Conservation (phyloP, 257 asterid genomes). For the Solanum chiquidenum region DNA sequence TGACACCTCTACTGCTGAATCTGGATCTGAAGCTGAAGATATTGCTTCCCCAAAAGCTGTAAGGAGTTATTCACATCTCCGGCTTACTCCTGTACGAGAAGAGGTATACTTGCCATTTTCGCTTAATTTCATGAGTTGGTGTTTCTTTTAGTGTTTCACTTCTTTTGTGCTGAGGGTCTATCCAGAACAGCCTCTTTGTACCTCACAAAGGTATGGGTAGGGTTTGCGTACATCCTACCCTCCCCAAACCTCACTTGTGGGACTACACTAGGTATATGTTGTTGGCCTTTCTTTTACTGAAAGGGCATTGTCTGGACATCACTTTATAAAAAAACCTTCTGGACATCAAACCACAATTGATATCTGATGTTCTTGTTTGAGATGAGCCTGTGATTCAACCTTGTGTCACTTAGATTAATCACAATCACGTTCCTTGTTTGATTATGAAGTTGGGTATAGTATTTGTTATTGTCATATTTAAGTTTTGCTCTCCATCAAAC, state of each 20-base stretch:
- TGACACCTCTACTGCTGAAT: slow-evolving; percentile 95
- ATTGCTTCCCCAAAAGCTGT: slow-evolving; percentile 84
- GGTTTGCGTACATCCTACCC: neutral
- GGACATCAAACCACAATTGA: neutral
- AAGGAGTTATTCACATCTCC: slow-evolving; percentile 78
- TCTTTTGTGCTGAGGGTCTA: neutral
- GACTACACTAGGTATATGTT: neutral
- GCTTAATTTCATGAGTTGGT: neutral
- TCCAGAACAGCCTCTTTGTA: neutral
- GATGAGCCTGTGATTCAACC: neutral
- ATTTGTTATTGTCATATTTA: neutral
- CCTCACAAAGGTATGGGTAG: neutral
- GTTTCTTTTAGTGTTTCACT: neutral
- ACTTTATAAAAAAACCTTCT: neutral
- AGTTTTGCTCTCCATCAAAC: slow-evolving; percentile 1
- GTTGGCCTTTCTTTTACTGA: neutral
- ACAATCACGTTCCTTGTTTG: neutral
- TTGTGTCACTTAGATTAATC: neutral
- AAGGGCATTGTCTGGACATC: neutral
- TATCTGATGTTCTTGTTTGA: neutral
- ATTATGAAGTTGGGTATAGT: neutral
- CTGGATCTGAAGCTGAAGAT: slow-evolving; percentile 99
- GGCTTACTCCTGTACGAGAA: slow-evolving; percentile 97
- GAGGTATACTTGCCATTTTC: slow-evolving; percentile 39
- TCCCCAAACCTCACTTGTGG: neutral